phyloP scores from a whole-genome alignment of 345 rosid genomes.

The Sisymbrium altissimum region DNA sequence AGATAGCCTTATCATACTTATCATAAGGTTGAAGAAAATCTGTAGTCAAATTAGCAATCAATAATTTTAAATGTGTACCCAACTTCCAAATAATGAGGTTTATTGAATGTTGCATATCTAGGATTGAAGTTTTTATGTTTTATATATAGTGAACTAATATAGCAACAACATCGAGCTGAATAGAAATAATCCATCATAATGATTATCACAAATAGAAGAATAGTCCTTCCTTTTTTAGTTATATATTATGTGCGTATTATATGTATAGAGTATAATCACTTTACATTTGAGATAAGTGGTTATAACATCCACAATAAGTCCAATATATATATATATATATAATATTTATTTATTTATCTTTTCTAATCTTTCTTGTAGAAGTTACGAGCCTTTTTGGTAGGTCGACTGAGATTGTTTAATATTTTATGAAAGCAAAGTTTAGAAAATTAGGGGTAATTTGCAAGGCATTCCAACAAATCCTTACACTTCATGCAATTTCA shows the following conservation, averaged over 20 bases:
- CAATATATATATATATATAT: too few species aligned
- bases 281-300: not conserved
- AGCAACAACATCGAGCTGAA: not conserved
- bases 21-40: not conserved
- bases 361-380: not conserved
- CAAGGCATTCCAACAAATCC: slow-evolving; percentile 77
- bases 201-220: not conserved
- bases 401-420: slow-evolving; percentile 19
- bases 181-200: not conserved
- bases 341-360: too few species aligned
- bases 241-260: not conserved
- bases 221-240: not conserved
- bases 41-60: slow-evolving; percentile 3
- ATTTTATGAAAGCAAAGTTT: slow-evolving; percentile 17
- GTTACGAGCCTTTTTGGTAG: slow-evolving; percentile 20
- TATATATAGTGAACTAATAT: not conserved
- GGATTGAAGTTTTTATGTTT: not conserved
- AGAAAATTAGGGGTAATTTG: slow-evolving; percentile 60
- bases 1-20: not conserved
- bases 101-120: not conserved
- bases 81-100: not conserved
- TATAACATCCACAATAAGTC: too few species aligned
- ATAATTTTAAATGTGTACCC: not conserved
- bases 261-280: not conserved
- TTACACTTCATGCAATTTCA: slow-evolving; percentile 70